These are phyloP conservation scores for Plasmodium knowlesi DNA, from an alignment of 169 alveolate genomes.

Conservation along the genomic window DNA sequence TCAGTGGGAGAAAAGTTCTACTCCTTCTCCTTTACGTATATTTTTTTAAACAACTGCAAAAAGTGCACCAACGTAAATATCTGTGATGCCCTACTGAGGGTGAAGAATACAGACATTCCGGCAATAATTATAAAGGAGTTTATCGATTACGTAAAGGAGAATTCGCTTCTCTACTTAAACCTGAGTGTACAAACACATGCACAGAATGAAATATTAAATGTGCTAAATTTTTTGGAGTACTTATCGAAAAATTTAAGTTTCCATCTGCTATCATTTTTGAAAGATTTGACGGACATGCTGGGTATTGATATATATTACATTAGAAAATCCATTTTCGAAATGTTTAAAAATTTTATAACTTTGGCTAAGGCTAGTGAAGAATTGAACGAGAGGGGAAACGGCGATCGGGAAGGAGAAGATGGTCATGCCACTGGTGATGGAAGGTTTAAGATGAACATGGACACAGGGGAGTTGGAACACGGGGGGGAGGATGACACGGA, in stretches of 20 bases:
- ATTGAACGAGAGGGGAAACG: not conserved
- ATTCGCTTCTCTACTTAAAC: slow-evolving; percentile 72
- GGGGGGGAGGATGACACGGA: not conserved
- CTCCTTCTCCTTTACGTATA: slow-evolving; percentile 52
- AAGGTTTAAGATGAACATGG: not conserved
- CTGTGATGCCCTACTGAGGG: slow-evolving; percentile 78
- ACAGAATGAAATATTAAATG: slow-evolving; percentile 50
- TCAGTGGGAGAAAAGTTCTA: not conserved
- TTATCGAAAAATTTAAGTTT: slow-evolving; percentile 65
- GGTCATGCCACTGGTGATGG: not conserved
- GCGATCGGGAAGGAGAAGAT: not conserved
- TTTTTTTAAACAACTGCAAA: slow-evolving; percentile 70
- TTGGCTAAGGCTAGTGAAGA: slow-evolving; percentile 63
- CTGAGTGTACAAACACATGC: slow-evolving; percentile 62
- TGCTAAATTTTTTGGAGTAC: slow-evolving; percentile 56
- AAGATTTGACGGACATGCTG: slow-evolving; percentile 54
- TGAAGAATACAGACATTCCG: slow-evolving; percentile 76
- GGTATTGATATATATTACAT: slow-evolving; percentile 66
- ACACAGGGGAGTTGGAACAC: not conserved
- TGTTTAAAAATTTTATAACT: slow-evolving; percentile 64
- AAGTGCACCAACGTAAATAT: slow-evolving; percentile 75
- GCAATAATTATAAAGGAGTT: slow-evolving; percentile 77
- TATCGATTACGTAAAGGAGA: slow-evolving; percentile 70
- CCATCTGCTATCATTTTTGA: slow-evolving; percentile 31
- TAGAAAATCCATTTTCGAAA: slow-evolving; percentile 63